Conservation (phyloP, 2,329 filamentous ascomycete species). For the Phaeosphaeriaceae sp. region DNA sequence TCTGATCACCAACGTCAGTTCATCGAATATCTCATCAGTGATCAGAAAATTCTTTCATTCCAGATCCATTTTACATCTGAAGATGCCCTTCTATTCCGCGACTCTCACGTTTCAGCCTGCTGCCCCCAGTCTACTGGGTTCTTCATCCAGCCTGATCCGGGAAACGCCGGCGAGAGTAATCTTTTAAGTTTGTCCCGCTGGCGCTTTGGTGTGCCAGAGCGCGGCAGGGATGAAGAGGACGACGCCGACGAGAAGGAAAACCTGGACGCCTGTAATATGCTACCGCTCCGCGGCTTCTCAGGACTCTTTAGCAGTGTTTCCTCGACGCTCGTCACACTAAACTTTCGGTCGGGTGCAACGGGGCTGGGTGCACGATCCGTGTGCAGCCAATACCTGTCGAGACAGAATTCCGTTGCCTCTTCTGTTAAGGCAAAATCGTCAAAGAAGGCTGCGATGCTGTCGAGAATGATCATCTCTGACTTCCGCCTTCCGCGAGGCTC, state of each 20-base stretch:
- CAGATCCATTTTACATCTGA: background rate
- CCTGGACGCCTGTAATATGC: conserved; percentile 12
- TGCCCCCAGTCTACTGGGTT: conserved; percentile 14
- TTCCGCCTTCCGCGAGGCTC: conserved; percentile 22
- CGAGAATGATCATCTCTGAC: conserved; percentile 37
- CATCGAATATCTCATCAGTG: background rate
- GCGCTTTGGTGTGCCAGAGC: conserved; percentile 19
- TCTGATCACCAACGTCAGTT: background rate
- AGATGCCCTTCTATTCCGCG: background rate
- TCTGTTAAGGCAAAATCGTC: conserved; percentile 47
- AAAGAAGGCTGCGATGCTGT: conserved; percentile 53
- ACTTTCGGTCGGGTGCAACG: conserved; percentile 1
- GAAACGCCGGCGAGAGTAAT: conserved; percentile 28
- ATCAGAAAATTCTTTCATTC: background rate
- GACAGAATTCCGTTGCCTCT: conserved; percentile 30
- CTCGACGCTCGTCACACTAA: conserved; percentile 14
- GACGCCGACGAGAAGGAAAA: conserved; percentile 33
- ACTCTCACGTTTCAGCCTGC: background rate
- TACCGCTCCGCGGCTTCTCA: conserved; percentile 9
- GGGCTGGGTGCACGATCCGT: conserved; percentile 2
- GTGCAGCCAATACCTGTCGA: conserved; percentile 44
- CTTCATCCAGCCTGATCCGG: conserved; percentile 24
- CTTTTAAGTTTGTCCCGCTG: conserved; percentile 31
- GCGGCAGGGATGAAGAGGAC: conserved; percentile 20
- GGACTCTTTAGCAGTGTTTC: conserved; percentile 13